Evolutionary conservation across 495 filamentous ascomycete species (phyloP), one percentile per base, ranked within the genome.

Genomic region (Daldinia decipiens): DNA sequence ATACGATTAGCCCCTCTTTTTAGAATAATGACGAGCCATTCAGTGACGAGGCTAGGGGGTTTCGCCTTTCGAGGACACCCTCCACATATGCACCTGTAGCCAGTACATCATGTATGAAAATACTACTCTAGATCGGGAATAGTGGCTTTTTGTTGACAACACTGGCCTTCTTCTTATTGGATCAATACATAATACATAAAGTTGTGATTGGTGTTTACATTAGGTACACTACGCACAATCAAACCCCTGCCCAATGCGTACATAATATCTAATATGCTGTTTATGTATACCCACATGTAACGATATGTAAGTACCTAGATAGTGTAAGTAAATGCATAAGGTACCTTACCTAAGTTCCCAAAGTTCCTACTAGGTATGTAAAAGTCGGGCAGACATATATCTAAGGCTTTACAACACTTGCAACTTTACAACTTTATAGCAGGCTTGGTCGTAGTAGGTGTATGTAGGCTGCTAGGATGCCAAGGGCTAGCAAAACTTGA

Each of bases 401-500:
- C 34, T 5, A 36, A 36, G 34, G 34, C 34, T 36, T 4, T 13
- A 15, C 15, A 40, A 40, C 13, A 5, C 39, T 15, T 17, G 5
- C n/a, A 40, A 40, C 39, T 40, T 40, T 40, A 5, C 6, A 40
- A 40, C 39, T 40, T 40, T 40, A 5, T 36, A 36, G 12, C 5
- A 36, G 7, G 29, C 15, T 39, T 39, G 36, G 36, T 39, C 3
- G 45, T 50, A 29, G 13, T 12, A 56, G n/a, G n/a, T n/a, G n/a
- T n/a, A n/a, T n/a, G n/a, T n/a, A n/a, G 38, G 19, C 34, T 38
- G 34, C 57, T 56, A 57, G 45, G 51, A 5, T 40, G 53, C 34
- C 45, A 68, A 61, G 59, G 39, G 19, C 50, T 40, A 63, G 36
- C 40, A 17, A 59, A 68, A 54, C 53, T 67, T 64, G 63, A 66